Evolutionary conservation across 2,329 filamentous ascomycete species (phyloP).

Genomic region (Diaporthe vexans): DNA sequence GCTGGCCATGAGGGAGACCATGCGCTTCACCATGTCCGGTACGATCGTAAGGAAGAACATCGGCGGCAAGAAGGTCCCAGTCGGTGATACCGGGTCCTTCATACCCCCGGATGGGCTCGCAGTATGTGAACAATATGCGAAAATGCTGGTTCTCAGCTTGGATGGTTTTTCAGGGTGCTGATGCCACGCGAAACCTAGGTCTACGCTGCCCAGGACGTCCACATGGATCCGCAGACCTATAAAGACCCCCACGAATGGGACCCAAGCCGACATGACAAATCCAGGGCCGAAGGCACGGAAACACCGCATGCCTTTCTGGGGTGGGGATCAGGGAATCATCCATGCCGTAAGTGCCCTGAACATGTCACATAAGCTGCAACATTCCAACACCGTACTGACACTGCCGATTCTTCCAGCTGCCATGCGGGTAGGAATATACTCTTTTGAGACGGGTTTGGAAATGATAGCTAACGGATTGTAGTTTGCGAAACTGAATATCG

Average conservation of each 20-base stretch:
- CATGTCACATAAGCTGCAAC: too few relatives aligned
- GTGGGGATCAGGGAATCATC: constrained; percentile 18
- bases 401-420: neutral
- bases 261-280: neutral
- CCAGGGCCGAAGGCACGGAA: neutral
- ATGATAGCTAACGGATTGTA: neutral
- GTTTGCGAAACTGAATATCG: constrained; percentile 4
- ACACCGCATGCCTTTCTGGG: constrained; percentile 10
- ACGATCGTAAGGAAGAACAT: neutral
- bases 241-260: constrained; percentile 15
- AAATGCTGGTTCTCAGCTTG: neutral
- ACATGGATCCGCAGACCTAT: neutral
- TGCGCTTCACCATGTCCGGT: constrained; percentile 11
- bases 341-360: constrained; percentile 7
- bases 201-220: constrained; percentile 18
- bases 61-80: constrained; percentile 14
- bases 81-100: neutral
- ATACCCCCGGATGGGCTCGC: constrained; percentile 7
- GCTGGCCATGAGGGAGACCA: neutral
- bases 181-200: neutral
- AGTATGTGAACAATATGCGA: neutral
- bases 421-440: constrained; percentile 1
- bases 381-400: neutral
- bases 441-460: neutral
- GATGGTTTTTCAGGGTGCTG: neutral